A percentile compares a stretch with the other conserved stretches of the same genome.
Evolutionary conservation across 345 rosid species (phyloP).

Genomic region (Citrus mangshanensis): DNA sequence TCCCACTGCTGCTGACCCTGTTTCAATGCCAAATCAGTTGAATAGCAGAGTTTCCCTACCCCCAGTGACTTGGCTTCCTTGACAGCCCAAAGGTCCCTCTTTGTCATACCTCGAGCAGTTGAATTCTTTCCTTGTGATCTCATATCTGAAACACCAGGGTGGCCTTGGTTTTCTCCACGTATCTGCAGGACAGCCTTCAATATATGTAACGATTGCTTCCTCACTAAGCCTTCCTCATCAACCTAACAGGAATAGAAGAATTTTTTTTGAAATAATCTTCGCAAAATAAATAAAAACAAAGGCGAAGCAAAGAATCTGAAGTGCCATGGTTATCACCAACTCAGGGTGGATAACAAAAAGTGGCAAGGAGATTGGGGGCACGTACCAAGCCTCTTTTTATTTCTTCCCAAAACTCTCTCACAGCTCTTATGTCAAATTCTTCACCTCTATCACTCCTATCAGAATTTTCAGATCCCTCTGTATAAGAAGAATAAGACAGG

Average conservation of each 20-base stretch:
- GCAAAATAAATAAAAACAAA: neutral
- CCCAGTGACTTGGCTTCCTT: slow-evolving; percentile 93
- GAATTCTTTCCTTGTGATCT: slow-evolving; percentile 37
- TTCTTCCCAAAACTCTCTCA: slow-evolving; percentile 81
- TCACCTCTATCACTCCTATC: slow-evolving; percentile 28
- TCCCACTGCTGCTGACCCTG: slow-evolving; percentile 70
- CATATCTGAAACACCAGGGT: slow-evolving; percentile 27
- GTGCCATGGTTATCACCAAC: slow-evolving; percentile 9
- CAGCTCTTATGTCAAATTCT: slow-evolving; percentile 58
- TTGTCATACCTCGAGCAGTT: slow-evolving; percentile 52
- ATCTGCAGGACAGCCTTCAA: slow-evolving; percentile 49
- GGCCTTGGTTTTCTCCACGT: slow-evolving; percentile 34
- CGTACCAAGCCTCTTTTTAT: slow-evolving; percentile 89
- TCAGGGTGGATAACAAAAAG: slow-evolving; percentile 13
- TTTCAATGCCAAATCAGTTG: slow-evolving; percentile 44
- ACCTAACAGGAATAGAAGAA: slow-evolving; percentile 40
- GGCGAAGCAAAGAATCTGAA: slow-evolving; percentile 5
- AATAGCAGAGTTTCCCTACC: slow-evolving; percentile 53
- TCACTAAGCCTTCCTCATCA: slow-evolving; percentile 71
- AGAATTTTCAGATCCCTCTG: slow-evolving; percentile 29
- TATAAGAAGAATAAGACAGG: slow-evolving; percentile 46
- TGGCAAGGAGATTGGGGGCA: slow-evolving; percentile 13
- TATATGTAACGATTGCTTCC: slow-evolving; percentile 91
- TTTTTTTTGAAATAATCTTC: neutral
- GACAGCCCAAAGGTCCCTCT: slow-evolving; percentile 77